Evolutionary conservation across 257 asterid species (phyloP).

Genomic region (Cruciata laevipes): DNA sequence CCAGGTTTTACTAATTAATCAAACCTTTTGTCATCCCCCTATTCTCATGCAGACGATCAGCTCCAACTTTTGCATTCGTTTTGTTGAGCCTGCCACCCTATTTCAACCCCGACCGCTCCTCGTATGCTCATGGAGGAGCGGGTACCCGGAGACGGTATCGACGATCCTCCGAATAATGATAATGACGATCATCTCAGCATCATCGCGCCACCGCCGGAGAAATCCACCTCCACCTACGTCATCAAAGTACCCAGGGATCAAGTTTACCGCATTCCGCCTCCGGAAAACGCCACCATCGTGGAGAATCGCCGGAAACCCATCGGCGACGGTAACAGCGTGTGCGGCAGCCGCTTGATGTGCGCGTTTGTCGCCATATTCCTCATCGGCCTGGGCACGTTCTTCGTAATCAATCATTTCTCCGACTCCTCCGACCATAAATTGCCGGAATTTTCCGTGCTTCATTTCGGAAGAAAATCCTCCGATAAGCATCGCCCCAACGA

Average conservation of each 20-base stretch:
- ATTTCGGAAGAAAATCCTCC: constrained; percentile 21
- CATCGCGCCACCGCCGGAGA: neutral
- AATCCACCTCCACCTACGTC: constrained; percentile 40
- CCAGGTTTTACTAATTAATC: neutral
- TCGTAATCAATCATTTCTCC: constrained; percentile 30
- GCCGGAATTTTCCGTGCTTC: constrained; percentile 36
- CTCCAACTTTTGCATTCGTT: constrained; percentile 19
- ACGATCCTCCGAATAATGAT: constrained; percentile 7
- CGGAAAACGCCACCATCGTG: constrained; percentile 54
- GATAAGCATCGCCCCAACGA: neutral
- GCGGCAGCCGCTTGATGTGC: constrained; percentile 12
- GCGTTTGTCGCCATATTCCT: constrained; percentile 16
- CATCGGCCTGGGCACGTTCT: neutral
- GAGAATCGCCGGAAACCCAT: constrained; percentile 26
- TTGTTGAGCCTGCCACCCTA: constrained; percentile 7
- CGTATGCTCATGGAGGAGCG: constrained; percentile 63
- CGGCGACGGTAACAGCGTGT: neutral
- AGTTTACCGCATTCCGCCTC: constrained; percentile 73
- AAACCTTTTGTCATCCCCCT: constrained; percentile 10
- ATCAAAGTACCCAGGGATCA: constrained; percentile 68
- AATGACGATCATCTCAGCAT: neutral
- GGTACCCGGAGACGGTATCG: constrained; percentile 23
- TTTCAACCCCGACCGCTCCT: constrained; percentile 41
- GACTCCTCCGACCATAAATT: constrained; percentile 32
- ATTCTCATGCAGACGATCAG: constrained; percentile 31